phyloP scores from a whole-genome alignment of 345 rosid species.

The Brassica incana region DNA sequence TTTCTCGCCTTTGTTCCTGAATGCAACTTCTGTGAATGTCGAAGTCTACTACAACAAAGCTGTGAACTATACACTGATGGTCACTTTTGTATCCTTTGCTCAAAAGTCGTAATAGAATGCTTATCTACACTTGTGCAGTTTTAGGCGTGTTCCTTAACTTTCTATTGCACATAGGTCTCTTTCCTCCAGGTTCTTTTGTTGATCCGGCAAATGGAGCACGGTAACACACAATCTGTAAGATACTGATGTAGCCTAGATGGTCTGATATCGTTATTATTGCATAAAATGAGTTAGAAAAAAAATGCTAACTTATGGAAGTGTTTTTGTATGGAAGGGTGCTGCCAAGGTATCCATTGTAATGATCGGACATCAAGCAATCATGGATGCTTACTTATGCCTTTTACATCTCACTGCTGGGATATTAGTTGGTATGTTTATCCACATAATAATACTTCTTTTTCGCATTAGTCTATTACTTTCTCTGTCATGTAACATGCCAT shows the following conservation, averaged over 20 bases:
- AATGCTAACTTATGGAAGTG: conserved; percentile 11
- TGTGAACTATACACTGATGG: conserved; percentile 98
- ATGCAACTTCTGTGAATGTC: conserved; percentile 86
- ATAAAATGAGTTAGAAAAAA: conserved; percentile 5
- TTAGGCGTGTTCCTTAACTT: conserved; percentile 59
- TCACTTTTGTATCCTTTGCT: conserved; percentile 94
- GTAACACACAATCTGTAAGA: conserved; percentile 97
- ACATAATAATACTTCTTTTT: neutral
- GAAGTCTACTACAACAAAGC: conserved; percentile 97
- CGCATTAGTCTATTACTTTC: too few species aligned
- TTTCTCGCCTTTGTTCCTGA: conserved; percentile 74
- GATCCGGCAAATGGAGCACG: conserved; percentile 95
- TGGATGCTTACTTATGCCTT: conserved; percentile 99
- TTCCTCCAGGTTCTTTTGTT: conserved; percentile 94
- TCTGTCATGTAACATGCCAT: too few species aligned
- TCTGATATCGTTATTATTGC: conserved; percentile 1
- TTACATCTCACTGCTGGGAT: conserved; percentile 94
- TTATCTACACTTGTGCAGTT: conserved; percentile 9
- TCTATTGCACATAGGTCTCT: conserved; percentile 58
- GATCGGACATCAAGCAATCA: conserved; percentile 97
- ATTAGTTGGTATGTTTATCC: conserved; percentile 70
- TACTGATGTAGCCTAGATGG: conserved; percentile 9
- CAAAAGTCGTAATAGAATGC: conserved; percentile 9
- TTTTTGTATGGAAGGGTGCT: conserved; percentile 65
- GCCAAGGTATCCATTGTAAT: conserved; percentile 94